Evolutionary conservation across 768 basidiomycete genomes (phyloP).

Genomic region (Russula compacta): DNA sequence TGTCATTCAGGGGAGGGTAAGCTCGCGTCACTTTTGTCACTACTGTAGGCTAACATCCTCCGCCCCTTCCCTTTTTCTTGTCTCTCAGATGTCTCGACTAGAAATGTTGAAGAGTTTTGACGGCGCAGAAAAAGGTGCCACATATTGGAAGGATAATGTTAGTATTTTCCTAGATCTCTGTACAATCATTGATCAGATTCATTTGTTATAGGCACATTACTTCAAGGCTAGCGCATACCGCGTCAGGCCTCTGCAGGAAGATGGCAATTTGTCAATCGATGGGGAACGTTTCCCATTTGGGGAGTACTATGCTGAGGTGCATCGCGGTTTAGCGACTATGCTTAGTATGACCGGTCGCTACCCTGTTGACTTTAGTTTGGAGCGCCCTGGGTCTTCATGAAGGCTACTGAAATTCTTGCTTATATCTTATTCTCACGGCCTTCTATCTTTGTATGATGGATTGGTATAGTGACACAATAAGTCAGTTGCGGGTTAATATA

Average conservation of each 20-base stretch:
- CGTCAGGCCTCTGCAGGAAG: slow-evolving; percentile 46
- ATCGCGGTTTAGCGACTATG: slow-evolving; percentile 54
- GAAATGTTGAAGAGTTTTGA: slow-evolving; percentile 47
- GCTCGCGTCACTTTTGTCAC: slow-evolving; percentile 20
- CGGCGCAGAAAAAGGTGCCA: slow-evolving; percentile 51
- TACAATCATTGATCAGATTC: background rate
- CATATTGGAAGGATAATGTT: slow-evolving; percentile 56
- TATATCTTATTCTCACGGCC: background rate
- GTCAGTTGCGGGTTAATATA: background rate
- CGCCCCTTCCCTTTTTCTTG: background rate
- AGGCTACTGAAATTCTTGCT: background rate
- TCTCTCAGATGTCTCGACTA: slow-evolving; percentile 37
- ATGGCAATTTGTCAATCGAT: slow-evolving; percentile 61
- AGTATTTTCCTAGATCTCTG: slow-evolving; percentile 19
- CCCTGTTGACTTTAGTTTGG: slow-evolving; percentile 40
- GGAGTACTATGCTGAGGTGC: slow-evolving; percentile 70
- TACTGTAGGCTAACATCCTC: background rate
- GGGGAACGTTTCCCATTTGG: slow-evolving; percentile 71
- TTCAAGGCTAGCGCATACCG: slow-evolving; percentile 68
- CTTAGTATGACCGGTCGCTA: slow-evolving; percentile 57
- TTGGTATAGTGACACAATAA: background rate
- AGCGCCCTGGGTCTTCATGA: background rate
- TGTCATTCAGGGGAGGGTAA: slow-evolving; percentile 51
- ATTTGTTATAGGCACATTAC: slow-evolving; percentile 48
- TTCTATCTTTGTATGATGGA: background rate